Conservation (phyloP, 208 protist species). For the Crithidia mellificae region DNA sequence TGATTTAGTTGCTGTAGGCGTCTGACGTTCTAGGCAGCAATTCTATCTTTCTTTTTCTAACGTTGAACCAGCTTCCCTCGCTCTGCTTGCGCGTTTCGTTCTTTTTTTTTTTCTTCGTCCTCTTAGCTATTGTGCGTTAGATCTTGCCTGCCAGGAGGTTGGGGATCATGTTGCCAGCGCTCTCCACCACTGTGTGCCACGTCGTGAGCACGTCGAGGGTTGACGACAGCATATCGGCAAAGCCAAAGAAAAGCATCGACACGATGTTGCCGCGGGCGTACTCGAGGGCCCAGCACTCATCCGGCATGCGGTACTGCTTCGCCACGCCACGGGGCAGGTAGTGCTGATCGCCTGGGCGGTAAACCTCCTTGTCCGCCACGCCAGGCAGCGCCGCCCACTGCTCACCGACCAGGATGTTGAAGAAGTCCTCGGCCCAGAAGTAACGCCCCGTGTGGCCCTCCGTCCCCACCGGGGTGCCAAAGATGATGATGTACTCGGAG, state of each 20-base stretch:
- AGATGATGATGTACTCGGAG: conserved; percentile 94
- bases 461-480: conserved; percentile 86
- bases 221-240: conserved; percentile 78
- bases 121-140: too few species aligned
- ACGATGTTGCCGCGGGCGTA: conserved; percentile 90
- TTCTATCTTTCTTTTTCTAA: too few species aligned
- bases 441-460: conserved; percentile 90
- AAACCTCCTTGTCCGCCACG: conserved; percentile 49
- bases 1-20: too few species aligned
- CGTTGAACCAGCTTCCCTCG: too few species aligned
- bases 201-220: conserved; percentile 82
- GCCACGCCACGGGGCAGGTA: conserved; percentile 57
- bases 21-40: too few species aligned
- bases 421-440: conserved; percentile 86
- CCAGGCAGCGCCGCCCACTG: conserved; percentile 77
- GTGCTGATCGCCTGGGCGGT: conserved; percentile 78
- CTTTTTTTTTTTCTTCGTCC: too few species aligned
- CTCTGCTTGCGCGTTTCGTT: too few species aligned
- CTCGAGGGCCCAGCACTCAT: conserved; percentile 90
- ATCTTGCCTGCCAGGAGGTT: conserved; percentile 81
- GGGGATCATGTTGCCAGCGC: conserved; percentile 64
- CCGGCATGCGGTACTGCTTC: conserved; percentile 92
- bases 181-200: conserved; percentile 67
- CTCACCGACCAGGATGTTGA: conserved; percentile 91
- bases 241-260: conserved; percentile 93